phyloP scores from a whole-genome alignment of 345 rosid species.

The Euphorbia pulcherrima region DNA sequence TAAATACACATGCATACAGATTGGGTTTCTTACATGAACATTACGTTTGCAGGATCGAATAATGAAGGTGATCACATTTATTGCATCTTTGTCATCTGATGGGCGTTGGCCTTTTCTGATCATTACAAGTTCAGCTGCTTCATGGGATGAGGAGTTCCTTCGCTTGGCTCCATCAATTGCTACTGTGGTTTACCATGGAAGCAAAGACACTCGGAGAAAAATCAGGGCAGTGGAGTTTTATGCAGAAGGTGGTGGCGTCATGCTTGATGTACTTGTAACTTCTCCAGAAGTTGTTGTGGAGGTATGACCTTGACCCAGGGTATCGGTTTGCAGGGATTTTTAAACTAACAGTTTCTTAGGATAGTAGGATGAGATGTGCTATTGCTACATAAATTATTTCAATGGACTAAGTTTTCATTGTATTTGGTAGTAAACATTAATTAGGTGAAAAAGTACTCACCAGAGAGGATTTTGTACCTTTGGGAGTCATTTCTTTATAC shows the following conservation, averaged over 20 bases:
- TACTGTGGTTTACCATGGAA: conserved; percentile 45
- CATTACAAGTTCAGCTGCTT: conserved; percentile 36
- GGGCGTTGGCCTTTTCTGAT: conserved; percentile 42
- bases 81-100: conserved; percentile 28
- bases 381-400: not conserved
- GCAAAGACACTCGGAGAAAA: conserved; percentile 29
- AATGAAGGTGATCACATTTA: conserved; percentile 35
- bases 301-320: conserved; percentile 28
- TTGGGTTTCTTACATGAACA: conserved; percentile 11
- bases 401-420: not conserved
- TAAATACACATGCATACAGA: not conserved
- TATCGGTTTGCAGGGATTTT: not conserved
- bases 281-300: conserved; percentile 43
- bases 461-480: not conserved
- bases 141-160: conserved; percentile 48
- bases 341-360: not conserved
- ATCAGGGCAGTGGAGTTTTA: conserved; percentile 44
- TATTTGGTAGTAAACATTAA: not conserved
- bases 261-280: conserved; percentile 49
- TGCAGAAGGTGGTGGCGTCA: conserved; percentile 33
- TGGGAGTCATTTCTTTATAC: not conserved
- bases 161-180: conserved; percentile 34
- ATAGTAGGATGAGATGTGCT: not conserved
- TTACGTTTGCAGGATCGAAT: conserved; percentile 48
- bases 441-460: not conserved